Evolutionary conservation across 2,329 filamentous ascomycete genomes (phyloP), one percentile per base, ranked within the genome.

Genomic region (Fusarium multiceps): DNA sequence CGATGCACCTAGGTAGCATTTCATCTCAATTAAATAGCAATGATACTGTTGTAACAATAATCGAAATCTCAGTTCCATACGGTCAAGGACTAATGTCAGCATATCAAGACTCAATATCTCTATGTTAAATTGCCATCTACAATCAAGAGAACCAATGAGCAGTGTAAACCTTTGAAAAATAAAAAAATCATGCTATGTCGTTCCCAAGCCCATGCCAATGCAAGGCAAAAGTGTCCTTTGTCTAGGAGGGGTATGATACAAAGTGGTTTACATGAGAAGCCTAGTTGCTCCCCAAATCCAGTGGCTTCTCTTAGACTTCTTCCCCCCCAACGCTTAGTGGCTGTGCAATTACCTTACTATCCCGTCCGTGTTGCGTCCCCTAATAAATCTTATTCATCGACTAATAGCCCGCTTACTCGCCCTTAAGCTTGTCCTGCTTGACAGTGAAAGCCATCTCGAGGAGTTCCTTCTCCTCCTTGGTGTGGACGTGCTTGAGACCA

Each of bases 401-500:
- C 42, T 32, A 37, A 42, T 46, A 41, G 30, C 42, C 49, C 42
- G 40, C 21, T 77, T 86, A 89, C 81, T 89, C 87, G 76, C 89
- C 89, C 85, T 90, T 91, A 57, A 91, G 84, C 83, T 91, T 91
- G 75, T 90, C 89, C 81, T 91, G 88, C 75, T 83, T 88, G 42
- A 91, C 88, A 14, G 81, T 83, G 74, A 90, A 90, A 57, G 89
- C 89, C 81, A 82, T 85, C 78, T 90, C 83, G 72, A 95, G 82
- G 74, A 99, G 82, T 49, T 96, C 93, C 79, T 92, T 87, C 87
- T 98, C 96, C 85, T 99, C 96, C 88, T 95, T 97, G 82, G 90
- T 84, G 82, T 99, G 96, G 59, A 87, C 89, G 46, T 87, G 84
- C 90, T 99, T 99, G 78, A 96, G 84, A 81, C 96, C 96, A 57